These are phyloP conservation scores for Phytophthora litchii DNA, from an alignment of 352 stramenopile genomes.

Conservation along the genomic window DNA sequence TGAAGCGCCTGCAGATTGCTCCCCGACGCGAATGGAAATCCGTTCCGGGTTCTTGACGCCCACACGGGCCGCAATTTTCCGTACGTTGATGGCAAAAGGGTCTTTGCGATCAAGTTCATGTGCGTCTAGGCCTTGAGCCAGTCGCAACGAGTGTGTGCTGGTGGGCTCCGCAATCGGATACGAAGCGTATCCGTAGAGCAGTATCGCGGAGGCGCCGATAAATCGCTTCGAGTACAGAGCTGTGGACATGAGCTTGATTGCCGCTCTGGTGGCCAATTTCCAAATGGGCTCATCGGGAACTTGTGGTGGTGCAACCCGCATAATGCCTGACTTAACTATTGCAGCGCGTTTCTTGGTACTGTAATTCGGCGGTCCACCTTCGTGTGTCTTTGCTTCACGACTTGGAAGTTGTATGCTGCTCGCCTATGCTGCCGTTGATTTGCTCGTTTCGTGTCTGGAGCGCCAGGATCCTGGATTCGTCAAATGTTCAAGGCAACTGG, in stretches of 20 bases:
- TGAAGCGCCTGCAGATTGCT: slow-evolving; percentile 65
- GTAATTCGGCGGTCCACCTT: slow-evolving; percentile 19
- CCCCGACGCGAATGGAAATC: slow-evolving; percentile 68
- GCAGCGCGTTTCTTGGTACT: slow-evolving; percentile 19
- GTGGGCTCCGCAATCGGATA: slow-evolving; percentile 70
- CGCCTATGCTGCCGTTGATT: slow-evolving; percentile 26
- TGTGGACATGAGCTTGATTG: slow-evolving; percentile 39
- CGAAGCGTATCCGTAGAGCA: slow-evolving; percentile 39
- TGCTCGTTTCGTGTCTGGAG: slow-evolving; percentile 17
- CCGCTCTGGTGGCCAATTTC: slow-evolving; percentile 29
- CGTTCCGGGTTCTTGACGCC: slow-evolving; percentile 73
- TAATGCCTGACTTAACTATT: slow-evolving; percentile 3
- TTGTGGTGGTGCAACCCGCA: slow-evolving; percentile 14
- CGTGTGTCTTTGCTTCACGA: slow-evolving; percentile 30
- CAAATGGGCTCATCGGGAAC: slow-evolving; percentile 28
- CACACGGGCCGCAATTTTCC: slow-evolving; percentile 58
- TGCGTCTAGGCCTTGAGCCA: slow-evolving; percentile 62
- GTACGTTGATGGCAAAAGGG: slow-evolving; percentile 69
- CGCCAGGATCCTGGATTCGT: slow-evolving; percentile 1
- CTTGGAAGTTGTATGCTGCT: slow-evolving; percentile 21
- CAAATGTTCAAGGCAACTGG: background rate
- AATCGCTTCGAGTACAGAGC: slow-evolving; percentile 41
- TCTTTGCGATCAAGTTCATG: slow-evolving; percentile 60
- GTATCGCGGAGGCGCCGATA: slow-evolving; percentile 29
- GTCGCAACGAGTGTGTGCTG: slow-evolving; percentile 57